A percentile compares a stretch with the other conserved stretches of the same genome.
phyloP scores from a whole-genome alignment of 202 grass and related monocot genomes.

The Panicum hallii region DNA sequence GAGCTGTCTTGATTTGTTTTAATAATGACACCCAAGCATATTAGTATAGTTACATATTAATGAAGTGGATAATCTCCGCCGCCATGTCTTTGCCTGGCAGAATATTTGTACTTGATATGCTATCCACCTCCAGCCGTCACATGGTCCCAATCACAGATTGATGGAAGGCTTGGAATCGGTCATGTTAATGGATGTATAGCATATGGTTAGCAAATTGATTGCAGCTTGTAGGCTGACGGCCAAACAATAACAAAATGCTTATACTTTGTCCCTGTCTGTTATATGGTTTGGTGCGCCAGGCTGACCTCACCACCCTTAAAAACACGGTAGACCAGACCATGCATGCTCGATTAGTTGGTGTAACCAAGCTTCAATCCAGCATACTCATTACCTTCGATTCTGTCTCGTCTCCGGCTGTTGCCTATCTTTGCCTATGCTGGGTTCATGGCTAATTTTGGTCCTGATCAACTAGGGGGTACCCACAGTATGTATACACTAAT shows the following conservation, averaged over 20 bases:
- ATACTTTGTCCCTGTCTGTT: neutral
- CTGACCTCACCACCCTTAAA: neutral
- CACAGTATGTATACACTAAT: neutral
- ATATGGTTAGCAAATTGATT: conserved; percentile 13
- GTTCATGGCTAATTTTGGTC: neutral
- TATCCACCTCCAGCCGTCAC: neutral
- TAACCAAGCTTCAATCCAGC: neutral
- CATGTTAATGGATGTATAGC: neutral
- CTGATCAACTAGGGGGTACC: neutral
- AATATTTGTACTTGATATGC: neutral
- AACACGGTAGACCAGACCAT: neutral
- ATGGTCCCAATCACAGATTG: neutral
- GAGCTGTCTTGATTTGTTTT: neutral
- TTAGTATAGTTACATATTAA: neutral
- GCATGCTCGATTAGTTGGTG: conserved; percentile 3
- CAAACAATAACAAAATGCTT: neutral
- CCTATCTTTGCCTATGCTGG: neutral
- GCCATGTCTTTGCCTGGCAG: neutral
- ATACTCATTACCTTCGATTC: neutral
- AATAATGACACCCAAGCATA: neutral
- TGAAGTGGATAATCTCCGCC: neutral
- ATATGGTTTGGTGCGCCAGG: neutral
- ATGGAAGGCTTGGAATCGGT: neutral
- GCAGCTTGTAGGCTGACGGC: neutral
- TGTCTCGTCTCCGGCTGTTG: neutral